These are phyloP conservation scores for Asterochloris erici DNA, from an alignment of 139 green algal genomes.

Conservation along the genomic window DNA sequence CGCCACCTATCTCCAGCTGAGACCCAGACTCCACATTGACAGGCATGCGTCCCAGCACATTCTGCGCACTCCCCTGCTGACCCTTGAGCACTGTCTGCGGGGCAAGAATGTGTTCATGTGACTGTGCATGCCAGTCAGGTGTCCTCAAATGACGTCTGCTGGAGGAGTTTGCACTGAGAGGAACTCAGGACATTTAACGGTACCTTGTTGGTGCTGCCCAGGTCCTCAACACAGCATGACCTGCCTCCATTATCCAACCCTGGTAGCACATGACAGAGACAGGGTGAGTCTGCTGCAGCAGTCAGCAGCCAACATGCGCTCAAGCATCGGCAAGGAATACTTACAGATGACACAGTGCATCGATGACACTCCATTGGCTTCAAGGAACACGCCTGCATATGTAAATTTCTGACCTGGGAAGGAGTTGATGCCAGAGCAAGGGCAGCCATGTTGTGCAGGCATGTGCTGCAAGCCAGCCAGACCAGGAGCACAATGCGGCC, in stretches of 20 bases:
- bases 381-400: slow-evolving; percentile 6
- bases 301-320: neutral
- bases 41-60: neutral
- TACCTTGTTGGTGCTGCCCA: slow-evolving; percentile 15
- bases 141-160: no score
- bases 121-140: no score
- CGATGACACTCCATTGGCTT: slow-evolving; percentile 3
- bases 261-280: neutral
- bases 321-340: neutral
- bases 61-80: no score
- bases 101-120: no score
- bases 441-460: no score
- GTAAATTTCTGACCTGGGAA: no score
- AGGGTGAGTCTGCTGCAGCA: neutral
- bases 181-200: no score
- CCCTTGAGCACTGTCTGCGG: no score
- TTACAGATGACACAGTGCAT: slow-evolving; percentile 21
- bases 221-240: slow-evolving; percentile 11
- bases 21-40: neutral
- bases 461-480: no score
- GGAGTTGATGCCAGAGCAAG: no score
- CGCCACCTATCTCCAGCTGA: neutral
- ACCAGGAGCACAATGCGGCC: no score
- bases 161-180: no score
- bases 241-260: slow-evolving; percentile 5